Conservation (phyloP, 495 filamentous ascomycete species). For the Aspergillus homomorphus region DNA sequence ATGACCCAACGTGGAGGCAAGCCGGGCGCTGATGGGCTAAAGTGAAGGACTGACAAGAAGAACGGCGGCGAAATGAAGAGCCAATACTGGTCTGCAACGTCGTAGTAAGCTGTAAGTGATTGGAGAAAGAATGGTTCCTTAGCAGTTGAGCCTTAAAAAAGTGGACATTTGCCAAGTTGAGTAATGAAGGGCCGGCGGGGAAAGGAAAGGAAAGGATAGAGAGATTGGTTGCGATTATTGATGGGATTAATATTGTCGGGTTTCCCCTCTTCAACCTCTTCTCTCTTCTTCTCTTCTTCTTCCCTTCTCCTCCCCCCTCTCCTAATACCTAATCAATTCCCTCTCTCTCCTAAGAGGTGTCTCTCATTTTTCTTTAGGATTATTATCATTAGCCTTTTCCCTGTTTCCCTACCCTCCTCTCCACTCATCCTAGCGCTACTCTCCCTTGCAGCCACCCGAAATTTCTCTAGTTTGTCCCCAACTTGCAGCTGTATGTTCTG, state of each 20-base stretch:
- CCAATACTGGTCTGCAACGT: neutral
- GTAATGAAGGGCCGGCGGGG: neutral
- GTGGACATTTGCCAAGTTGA: neutral
- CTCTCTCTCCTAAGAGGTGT: slow-evolving; percentile 5
- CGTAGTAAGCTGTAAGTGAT: too few relatives aligned
- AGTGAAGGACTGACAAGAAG: neutral
- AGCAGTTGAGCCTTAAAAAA: neutral
- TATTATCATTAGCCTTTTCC: slow-evolving; percentile 4
- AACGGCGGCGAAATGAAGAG: neutral
- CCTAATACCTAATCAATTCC: neutral
- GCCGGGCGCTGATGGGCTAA: slow-evolving; percentile 15
- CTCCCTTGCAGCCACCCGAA: slow-evolving; percentile 9
- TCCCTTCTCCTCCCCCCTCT: slow-evolving; percentile 6
- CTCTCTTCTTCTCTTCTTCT: neutral
- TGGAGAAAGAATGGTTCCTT: neutral
- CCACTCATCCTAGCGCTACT: slow-evolving; percentile 12
- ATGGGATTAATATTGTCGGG: neutral
- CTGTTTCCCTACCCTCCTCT: slow-evolving; percentile 5
- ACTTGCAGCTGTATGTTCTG: slow-evolving; percentile 10
- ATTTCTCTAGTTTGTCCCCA: slow-evolving; percentile 4
- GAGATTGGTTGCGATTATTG: neutral
- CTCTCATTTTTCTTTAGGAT: neutral
- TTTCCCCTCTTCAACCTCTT: slow-evolving; percentile 7
- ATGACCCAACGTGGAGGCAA: slow-evolving; percentile 20
- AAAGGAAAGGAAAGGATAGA: neutral